These are phyloP conservation scores for Arctium minus DNA, from an alignment of 129 eudicot genomes.

Conservation along the genomic window DNA sequence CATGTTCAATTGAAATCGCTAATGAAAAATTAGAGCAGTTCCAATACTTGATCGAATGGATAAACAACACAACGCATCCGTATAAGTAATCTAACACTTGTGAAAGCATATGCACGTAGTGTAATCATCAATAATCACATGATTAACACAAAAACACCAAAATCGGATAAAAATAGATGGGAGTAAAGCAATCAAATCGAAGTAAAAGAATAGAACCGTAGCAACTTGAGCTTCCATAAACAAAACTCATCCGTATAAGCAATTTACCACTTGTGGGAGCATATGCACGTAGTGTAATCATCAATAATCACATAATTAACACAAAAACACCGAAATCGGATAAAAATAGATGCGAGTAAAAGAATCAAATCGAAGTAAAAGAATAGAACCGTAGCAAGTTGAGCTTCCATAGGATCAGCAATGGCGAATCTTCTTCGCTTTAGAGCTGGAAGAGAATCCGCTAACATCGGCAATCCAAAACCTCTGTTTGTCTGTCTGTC, in stretches of 20 bases:
- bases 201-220: slow-evolving; percentile 30
- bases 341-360: not conserved
- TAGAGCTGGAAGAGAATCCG: slow-evolving; percentile 41
- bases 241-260: not conserved
- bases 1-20: not conserved
- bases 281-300: not conserved
- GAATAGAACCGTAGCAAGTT: slow-evolving; percentile 42
- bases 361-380: not conserved
- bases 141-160: not conserved
- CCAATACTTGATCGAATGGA: slow-evolving; percentile 6
- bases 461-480: slow-evolving; percentile 41
- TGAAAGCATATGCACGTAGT: not conserved
- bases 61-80: not conserved
- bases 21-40: not conserved
- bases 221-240: slow-evolving; percentile 53
- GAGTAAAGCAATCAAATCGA: not conserved
- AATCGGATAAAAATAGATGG: not conserved
- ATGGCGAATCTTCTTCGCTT: slow-evolving; percentile 53
- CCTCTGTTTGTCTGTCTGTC: not conserved
- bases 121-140: not conserved
- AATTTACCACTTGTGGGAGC: not conserved
- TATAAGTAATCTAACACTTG: not conserved
- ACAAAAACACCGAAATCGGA: not conserved
- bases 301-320: not conserved
- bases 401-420: slow-evolving; percentile 55